A percentile compares a stretch with the other conserved stretches of the same genome.
These are phyloP conservation scores for Hortiboletus flavorubellus DNA, from an alignment of 768 basidiomycete species.

Conservation along the genomic window DNA sequence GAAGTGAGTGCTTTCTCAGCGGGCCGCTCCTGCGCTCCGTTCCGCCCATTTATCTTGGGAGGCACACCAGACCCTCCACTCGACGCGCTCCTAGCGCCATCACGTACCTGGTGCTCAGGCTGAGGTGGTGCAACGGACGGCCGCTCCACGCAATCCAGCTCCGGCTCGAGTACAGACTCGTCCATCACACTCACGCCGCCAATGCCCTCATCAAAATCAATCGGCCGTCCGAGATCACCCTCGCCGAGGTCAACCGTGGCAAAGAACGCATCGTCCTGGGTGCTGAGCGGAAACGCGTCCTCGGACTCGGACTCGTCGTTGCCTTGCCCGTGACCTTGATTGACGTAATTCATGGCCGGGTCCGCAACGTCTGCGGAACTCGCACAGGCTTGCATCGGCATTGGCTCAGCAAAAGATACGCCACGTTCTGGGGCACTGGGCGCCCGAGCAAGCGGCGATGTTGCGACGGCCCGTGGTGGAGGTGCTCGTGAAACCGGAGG, in stretches of 20 bases:
- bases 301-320: conserved; percentile 12
- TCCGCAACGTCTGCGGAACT: neutral
- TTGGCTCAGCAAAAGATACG: conserved; percentile 8
- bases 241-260: conserved; percentile 54
- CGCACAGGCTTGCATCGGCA: neutral
- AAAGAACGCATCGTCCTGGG: conserved; percentile 66
- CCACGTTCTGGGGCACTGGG: conserved; percentile 10
- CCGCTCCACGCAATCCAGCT: neutral
- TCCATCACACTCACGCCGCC: conserved; percentile 16
- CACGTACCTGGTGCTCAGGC: conserved; percentile 8
- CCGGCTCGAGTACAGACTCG: neutral
- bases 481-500: conserved; percentile 6
- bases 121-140: neutral
- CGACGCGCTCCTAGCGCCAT: neutral
- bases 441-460: conserved; percentile 13
- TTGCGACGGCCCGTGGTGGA: conserved; percentile 2
- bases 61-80: neutral
- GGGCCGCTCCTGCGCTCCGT: neutral
- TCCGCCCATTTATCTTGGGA: neutral
- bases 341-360: neutral
- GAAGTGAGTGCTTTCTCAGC: neutral
- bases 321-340: conserved; percentile 28
- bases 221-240: conserved; percentile 37
- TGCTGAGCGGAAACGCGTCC: conserved; percentile 47
- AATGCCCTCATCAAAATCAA: conserved; percentile 40